Evolutionary conservation across 495 filamentous ascomycete species (phyloP).

Genomic region (Podospora pseudoanserina): DNA sequence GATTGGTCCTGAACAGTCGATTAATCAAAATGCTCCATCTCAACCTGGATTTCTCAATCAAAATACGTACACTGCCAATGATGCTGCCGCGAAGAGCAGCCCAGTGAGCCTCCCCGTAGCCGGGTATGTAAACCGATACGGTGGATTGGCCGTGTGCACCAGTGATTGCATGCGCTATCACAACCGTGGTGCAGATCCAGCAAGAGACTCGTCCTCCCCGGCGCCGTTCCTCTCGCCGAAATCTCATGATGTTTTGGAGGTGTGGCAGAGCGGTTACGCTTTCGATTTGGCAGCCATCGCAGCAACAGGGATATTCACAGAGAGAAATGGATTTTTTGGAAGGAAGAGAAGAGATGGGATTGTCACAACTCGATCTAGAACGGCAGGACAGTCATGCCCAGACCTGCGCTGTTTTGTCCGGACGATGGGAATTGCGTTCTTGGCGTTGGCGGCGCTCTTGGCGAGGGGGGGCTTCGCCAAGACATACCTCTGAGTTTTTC

Average conservation of each 20-base stretch:
- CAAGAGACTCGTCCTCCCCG: background rate
- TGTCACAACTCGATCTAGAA: background rate
- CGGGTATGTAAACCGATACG: constrained; percentile 38
- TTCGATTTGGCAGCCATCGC: background rate
- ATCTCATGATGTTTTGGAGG: constrained; percentile 9
- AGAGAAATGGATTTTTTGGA: background rate
- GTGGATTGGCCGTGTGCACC: constrained; percentile 23
- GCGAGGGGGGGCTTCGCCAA: background rate
- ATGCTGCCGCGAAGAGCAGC: constrained; percentile 35
- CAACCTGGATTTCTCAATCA: background rate
- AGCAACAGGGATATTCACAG: background rate
- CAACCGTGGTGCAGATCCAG: background rate
- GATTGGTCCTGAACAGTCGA: constrained; percentile 23
- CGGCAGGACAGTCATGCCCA: background rate
- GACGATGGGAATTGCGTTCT: background rate
- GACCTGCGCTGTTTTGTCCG: background rate
- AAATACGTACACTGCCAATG: constrained; percentile 32
- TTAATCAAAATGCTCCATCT: background rate
- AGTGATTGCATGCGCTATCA: background rate
- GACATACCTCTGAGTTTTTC: background rate
- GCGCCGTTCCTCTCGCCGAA: background rate
- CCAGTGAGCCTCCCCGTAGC: constrained; percentile 31
- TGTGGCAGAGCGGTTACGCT: background rate
- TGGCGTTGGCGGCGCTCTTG: background rate
- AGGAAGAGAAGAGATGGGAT: background rate